phyloP scores from a whole-genome alignment of 768 basidiomycete genomes.

The Lanmaoa pseudosensibilis region DNA sequence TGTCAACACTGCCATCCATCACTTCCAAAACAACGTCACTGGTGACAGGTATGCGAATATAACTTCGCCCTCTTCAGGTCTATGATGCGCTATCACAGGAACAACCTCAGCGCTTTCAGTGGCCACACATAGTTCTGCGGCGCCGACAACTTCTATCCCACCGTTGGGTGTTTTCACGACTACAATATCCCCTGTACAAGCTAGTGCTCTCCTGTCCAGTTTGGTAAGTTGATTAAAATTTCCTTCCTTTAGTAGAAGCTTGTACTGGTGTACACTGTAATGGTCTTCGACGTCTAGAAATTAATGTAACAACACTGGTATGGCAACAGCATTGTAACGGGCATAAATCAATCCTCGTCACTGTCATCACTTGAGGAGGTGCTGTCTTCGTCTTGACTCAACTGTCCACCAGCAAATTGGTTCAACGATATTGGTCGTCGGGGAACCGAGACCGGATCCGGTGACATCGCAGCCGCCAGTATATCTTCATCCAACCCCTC shows the following conservation, averaged over 20 bases:
- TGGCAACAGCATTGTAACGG: background rate
- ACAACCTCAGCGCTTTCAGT: constrained; percentile 24
- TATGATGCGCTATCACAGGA: background rate
- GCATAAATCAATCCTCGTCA: constrained; percentile 45
- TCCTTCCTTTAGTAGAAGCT: background rate
- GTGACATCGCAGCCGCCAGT: constrained; percentile 41
- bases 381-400: constrained; percentile 46
- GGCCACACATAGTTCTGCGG: constrained; percentile 29
- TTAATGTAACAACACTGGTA: constrained; percentile 6
- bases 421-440: constrained; percentile 50
- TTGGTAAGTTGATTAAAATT: constrained; percentile 15
- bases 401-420: constrained; percentile 45
- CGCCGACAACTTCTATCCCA: constrained; percentile 8
- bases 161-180: constrained; percentile 9
- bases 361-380: constrained; percentile 56
- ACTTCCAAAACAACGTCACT: background rate
- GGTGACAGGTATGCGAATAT: background rate
- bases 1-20: background rate
- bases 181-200: constrained; percentile 26
- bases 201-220: constrained; percentile 36
- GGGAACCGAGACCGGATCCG: constrained; percentile 33
- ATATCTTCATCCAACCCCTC: constrained; percentile 53
- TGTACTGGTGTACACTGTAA: constrained; percentile 4
- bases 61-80: constrained; percentile 1
- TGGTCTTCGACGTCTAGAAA: constrained; percentile 5